Evolutionary conservation across 306 rosid genomes (phyloP), one percentile per base, ranked within the genome.

Genomic region (Quercus suber): DNA sequence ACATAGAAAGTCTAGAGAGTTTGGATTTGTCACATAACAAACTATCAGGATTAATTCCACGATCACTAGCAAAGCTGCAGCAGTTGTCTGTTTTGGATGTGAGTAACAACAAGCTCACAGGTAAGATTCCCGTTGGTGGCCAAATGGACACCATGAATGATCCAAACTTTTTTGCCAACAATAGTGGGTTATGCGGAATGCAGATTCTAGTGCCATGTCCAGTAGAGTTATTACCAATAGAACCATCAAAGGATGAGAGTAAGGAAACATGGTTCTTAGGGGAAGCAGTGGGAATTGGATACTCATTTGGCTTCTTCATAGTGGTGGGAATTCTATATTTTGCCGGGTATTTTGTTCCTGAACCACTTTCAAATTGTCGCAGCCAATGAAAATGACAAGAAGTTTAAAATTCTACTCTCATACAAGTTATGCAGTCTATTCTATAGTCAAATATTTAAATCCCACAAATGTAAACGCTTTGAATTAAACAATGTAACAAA

Each of bases 1-100:
- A 77, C 25, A 73, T 77, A 17, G 79, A 82, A 19, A 55, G 51
- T 0, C 15, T 82, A 25, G 85, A 82, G 81, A 82, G 78, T 69
- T 59, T 82, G 79, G 80, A 82, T 17, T 58, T 82, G 79, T 78
- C 79, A 10, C 73, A 67, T 73, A 82, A 82, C 80, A 49, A 27
- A 35, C 82, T 82, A 33, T 45, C 80, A 0, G 82, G 86, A 20
- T 31, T 37, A 6, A 78, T 82, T 12, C 86, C 82, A 10, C 51
- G 55, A 59, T 55, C 82, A 57, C 76, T 78, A 14, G 56, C 17
- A 28, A 74, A 51, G 18, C 73, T 82, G 7, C 61, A 23, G 6
- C 60, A 78, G 21, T 49, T 78, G 49, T 3, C 76, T 13, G 19
- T 71, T 55, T 75, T 82, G 71, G 82, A 78, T 25, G 45, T 69